Percentiles rank a stretch among this genome's conserved stretches.
These are phyloP conservation scores for Fusarium sterilihyphosum DNA, from an alignment of 2,329 filamentous ascomycete species.

Conservation along the genomic window DNA sequence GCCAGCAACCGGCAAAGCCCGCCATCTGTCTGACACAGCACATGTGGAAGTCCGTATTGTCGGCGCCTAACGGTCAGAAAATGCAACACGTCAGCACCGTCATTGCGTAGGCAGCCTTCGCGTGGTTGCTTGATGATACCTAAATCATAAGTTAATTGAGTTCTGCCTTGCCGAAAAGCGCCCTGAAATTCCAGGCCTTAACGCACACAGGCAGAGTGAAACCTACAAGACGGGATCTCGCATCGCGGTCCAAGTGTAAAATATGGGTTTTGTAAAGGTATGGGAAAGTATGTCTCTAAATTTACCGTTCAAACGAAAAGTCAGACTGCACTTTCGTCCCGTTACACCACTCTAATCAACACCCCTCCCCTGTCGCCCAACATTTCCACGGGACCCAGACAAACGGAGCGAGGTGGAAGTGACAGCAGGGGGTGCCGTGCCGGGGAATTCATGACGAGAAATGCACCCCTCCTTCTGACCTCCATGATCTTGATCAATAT, in stretches of 20 bases:
- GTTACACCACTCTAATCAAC: neutral
- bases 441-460: too few relatives aligned
- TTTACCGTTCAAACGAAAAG: too few relatives aligned
- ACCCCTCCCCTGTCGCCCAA: neutral
- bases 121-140: neutral
- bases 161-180: neutral
- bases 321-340: neutral
- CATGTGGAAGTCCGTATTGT: neutral
- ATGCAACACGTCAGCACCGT: neutral
- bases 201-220: rapidly evolving
- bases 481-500: neutral
- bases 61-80: rapidly evolving
- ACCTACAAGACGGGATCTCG: neutral
- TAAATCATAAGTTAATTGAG: neutral
- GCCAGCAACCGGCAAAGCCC: too few relatives aligned
- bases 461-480: neutral
- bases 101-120: neutral
- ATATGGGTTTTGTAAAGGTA: rapidly evolving
- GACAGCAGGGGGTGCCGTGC: too few relatives aligned
- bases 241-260: neutral
- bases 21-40: neutral
- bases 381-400: neutral
- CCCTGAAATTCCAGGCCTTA: rapidly evolving
- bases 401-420: neutral
- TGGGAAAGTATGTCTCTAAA: neutral